Conservation (phyloP, 768 basidiomycete genomes). For the Clavaria fumosa region DNA sequence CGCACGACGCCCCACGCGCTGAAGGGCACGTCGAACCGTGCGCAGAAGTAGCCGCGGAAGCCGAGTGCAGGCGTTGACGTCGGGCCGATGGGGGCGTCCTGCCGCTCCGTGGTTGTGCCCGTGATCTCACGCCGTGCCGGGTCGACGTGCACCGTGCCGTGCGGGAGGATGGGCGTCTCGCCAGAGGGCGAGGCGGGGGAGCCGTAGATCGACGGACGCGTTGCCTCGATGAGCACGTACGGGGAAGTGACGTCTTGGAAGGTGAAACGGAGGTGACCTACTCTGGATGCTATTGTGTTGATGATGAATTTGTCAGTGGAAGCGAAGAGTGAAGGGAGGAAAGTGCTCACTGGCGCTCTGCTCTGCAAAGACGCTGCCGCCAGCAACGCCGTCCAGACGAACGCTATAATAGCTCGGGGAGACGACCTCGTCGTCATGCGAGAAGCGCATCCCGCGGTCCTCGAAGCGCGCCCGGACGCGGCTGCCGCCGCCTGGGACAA, state of each 20-base stretch:
- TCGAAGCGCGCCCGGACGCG: slow-evolving; percentile 30
- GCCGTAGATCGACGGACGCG: slow-evolving; percentile 34
- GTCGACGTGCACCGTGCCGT: slow-evolving; percentile 31
- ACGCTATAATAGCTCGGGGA: slow-evolving; percentile 35
- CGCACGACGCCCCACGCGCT: slow-evolving; percentile 27
- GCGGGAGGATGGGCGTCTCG: slow-evolving; percentile 29
- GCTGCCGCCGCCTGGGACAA: slow-evolving; percentile 42
- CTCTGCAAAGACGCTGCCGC: slow-evolving; percentile 30
- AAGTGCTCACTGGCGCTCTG: slow-evolving; percentile 35
- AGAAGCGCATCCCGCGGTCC: slow-evolving; percentile 32
- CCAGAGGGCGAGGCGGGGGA: slow-evolving; percentile 18
- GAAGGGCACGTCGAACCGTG: slow-evolving; percentile 31
- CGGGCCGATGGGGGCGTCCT: slow-evolving; percentile 42
- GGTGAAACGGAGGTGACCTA: slow-evolving; percentile 47
- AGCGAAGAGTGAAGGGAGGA: too few species aligned
- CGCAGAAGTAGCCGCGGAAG: slow-evolving; percentile 30
- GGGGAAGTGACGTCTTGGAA: slow-evolving; percentile 25
- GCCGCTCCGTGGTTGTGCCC: slow-evolving; percentile 44
- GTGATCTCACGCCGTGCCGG: slow-evolving; percentile 30
- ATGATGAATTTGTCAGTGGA: not conserved
- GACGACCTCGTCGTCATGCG: slow-evolving; percentile 26
- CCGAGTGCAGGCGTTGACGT: slow-evolving; percentile 18
- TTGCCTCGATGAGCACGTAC: slow-evolving; percentile 42
- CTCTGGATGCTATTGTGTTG: slow-evolving; percentile 34
- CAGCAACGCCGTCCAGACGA: slow-evolving; percentile 27